These are phyloP conservation scores for Alternaria gaisen DNA, from an alignment of 2,329 filamentous ascomycete species.

Conservation along the genomic window DNA sequence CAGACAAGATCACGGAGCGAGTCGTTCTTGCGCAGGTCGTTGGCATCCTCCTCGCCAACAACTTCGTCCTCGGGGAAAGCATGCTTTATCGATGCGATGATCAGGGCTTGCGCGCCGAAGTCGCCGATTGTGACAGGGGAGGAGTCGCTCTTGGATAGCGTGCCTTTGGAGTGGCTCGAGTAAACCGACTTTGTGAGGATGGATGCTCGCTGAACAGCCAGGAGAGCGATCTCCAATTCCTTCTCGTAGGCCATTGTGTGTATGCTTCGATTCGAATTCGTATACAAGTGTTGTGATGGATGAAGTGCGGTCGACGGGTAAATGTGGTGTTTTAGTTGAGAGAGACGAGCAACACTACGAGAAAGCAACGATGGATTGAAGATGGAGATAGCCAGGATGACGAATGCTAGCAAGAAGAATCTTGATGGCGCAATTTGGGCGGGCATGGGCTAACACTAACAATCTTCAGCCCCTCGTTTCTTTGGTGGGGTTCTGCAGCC, in stretches of 20 bases:
- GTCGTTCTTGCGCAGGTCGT: slow-evolving; percentile 75
- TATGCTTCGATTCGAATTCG: slow-evolving; percentile 19
- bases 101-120: slow-evolving; percentile 95
- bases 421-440: slow-evolving; percentile 35
- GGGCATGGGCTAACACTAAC: slow-evolving; percentile 35
- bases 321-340: slow-evolving; percentile 43
- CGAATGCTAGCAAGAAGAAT: slow-evolving; percentile 42
- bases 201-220: slow-evolving; percentile 85
- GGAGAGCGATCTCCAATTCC: slow-evolving; percentile 83
- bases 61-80: slow-evolving; percentile 92
- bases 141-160: slow-evolving; percentile 91
- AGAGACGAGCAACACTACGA: slow-evolving; percentile 39
- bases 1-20: slow-evolving; percentile 80
- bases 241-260: slow-evolving; percentile 67
- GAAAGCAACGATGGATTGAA: slow-evolving; percentile 39
- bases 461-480: slow-evolving; percentile 24
- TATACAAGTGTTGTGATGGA: slow-evolving; percentile 17
- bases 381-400: slow-evolving; percentile 46
- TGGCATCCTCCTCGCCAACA: slow-evolving; percentile 94
- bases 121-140: slow-evolving; percentile 98
- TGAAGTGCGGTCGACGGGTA: slow-evolving; percentile 36
- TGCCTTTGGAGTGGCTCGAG: slow-evolving; percentile 92
- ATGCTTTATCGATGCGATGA: slow-evolving; percentile 87
- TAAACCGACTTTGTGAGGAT: slow-evolving; percentile 80
- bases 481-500: slow-evolving; percentile 24